These are phyloP conservation scores for Westerdykella ornata DNA, from an alignment of 2,329 filamentous ascomycete species.

Conservation along the genomic window DNA sequence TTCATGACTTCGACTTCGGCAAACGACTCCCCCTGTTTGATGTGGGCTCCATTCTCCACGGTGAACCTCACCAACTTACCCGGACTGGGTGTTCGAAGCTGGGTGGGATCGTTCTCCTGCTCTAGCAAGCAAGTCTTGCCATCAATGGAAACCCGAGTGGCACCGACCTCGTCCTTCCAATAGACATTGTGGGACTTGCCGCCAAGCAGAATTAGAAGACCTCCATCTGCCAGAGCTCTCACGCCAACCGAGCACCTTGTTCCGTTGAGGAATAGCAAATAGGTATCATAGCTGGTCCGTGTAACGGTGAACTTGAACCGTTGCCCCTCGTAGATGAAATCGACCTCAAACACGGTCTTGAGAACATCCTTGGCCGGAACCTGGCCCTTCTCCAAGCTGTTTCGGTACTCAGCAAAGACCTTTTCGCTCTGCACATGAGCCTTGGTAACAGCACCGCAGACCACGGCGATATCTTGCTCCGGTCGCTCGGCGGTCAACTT, in stretches of 20 bases:
- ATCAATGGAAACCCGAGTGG: constrained; percentile 90
- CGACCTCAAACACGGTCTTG: constrained; percentile 94
- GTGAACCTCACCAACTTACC: constrained; percentile 98
- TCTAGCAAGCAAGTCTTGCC: constrained; percentile 97
- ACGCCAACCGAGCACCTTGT: constrained; percentile 94
- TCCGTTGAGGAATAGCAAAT: constrained; percentile 97
- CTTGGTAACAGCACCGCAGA: constrained; percentile 91
- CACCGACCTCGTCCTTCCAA: constrained; percentile 98
- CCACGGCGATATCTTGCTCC: constrained; percentile 85
- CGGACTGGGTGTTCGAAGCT: constrained; percentile 87
- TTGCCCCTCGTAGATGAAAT: constrained; percentile 96
- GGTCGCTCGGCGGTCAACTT: constrained; percentile 94
- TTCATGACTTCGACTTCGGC: constrained; percentile 99
- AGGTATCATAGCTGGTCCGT: constrained; percentile 84
- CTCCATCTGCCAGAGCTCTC: constrained; percentile 86
- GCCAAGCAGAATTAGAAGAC: constrained; percentile 80
- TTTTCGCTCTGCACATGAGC: constrained; percentile 90
- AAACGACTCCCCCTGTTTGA: constrained; percentile 85
- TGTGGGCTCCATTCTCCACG: constrained; percentile 89
- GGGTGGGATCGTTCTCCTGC: constrained; percentile 97
- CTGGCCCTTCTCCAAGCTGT: constrained; percentile 91
- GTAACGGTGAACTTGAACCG: constrained; percentile 99
- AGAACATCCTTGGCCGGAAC: constrained; percentile 93
- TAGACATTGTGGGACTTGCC: constrained; percentile 97
- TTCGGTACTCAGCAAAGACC: constrained; percentile 79